phyloP scores from a whole-genome alignment of 805 yeast genomes.

The Yarrowia deformans region DNA sequence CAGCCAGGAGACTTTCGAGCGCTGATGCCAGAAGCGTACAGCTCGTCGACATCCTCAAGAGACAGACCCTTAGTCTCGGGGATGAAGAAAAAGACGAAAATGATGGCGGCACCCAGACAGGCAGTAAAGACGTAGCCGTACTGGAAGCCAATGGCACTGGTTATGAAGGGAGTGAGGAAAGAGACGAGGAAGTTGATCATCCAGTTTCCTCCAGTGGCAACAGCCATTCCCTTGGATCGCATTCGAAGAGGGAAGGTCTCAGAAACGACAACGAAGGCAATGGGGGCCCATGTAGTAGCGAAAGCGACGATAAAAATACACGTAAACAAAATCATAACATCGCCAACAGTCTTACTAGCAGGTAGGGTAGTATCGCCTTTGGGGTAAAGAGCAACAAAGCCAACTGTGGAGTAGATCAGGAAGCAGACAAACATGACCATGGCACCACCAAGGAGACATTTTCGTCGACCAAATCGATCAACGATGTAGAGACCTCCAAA shows the following conservation, averaged over 20 bases:
- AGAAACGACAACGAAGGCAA: conserved; percentile 74
- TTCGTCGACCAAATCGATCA: conserved; percentile 61
- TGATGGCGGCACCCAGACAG: conserved; percentile 62
- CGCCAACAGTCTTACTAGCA: conserved; percentile 54
- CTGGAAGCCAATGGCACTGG: conserved; percentile 65
- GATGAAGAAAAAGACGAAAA: conserved; percentile 75
- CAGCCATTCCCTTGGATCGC: conserved; percentile 71
- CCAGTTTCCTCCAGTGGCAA: conserved; percentile 57
- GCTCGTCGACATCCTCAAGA: conserved; percentile 80
- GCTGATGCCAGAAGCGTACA: conserved; percentile 49
- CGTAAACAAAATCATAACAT: conserved; percentile 63
- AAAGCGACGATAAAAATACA: conserved; percentile 60
- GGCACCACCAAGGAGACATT: conserved; percentile 57
- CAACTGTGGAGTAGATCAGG: conserved; percentile 59
- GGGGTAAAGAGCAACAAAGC: conserved; percentile 54
- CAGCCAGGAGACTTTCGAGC: conserved; percentile 54
- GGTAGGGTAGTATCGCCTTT: conserved; percentile 47
- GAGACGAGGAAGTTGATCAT: conserved; percentile 63
- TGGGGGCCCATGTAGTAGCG: conserved; percentile 67
- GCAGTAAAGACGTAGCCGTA: conserved; percentile 72
- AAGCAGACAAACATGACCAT: conserved; percentile 60
- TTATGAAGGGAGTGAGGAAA: conserved; percentile 72
- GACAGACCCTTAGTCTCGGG: conserved; percentile 83
- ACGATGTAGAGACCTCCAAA: conserved; percentile 58
- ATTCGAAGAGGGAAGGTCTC: conserved; percentile 67